Base-by-base conservation (phyloP, 768 basidiomycete genomes). In the Cystofilobasidium capitatum region DNA sequence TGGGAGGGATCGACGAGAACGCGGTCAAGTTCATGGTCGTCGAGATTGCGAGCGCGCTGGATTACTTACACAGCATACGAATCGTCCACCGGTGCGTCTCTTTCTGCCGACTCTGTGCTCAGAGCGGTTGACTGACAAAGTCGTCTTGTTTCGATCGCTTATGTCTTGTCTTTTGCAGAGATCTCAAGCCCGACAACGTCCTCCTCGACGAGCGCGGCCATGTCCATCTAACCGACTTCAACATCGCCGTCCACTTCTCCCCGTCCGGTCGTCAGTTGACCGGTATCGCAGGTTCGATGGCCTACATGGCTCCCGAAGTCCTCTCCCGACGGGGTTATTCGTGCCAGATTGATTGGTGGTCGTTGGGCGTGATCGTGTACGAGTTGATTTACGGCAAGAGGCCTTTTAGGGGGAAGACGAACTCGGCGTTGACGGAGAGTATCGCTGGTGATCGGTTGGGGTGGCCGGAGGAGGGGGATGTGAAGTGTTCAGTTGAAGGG, bases 231-330 rank as follows among this genome's bases (percentile, higher is more conserved):
- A 98, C 96, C 12, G 96, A 99, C 79, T 96, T 99, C 80, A 99
- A 99, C 74, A 92, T 99, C 71, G 96, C 94, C 29, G 94, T 98
- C 10, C 94, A 98, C 77, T 97, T 91, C 76, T 94, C 93, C 14
- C 58, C 64, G 17, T 88, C 90, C 69, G 82, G 87, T 62, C 83
- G 93, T 40, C 74, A 88, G 69, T 87, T 98, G 77, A 91, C 89
- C 0, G 91, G 89, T 69, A 88, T 99, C 20, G 94, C 96, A 9
- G 96, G 96, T 4, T 92, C 89, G 74, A 93, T 99, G 91, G 94
- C 96, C 0, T 99, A 99, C 79, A 99, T 99, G 96, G 93, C 93
- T 13, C 93, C 94, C 0, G 91, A 99, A 75, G 94, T 99, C 55
- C 80, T 99, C 47, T 81, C 85, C 54, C 96, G 96, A 77, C 86